Evolutionary conservation across 225 moss, liverwort and hornwort genomes (phyloP), one percentile per base, ranked within the genome.

Genomic region (Pleurozium schreberi): DNA sequence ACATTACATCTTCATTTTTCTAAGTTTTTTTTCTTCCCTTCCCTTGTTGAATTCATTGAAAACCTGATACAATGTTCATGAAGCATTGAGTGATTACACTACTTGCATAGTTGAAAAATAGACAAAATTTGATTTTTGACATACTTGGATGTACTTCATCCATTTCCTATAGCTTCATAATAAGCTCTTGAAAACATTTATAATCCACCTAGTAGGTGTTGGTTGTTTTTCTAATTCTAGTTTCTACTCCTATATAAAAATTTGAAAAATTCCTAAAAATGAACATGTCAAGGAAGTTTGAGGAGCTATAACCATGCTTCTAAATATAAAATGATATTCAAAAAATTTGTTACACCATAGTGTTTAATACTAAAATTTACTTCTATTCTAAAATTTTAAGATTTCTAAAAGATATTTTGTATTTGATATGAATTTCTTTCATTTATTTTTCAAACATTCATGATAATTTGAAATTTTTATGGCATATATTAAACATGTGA

Each of bases 21-120:
- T 6, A 79, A 58, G 17, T 58, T 79, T 58, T 58, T 18, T n/a
- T 26, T 10, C 15, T 16, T 55, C 0, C 1, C 6, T 55, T n/a
- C 1, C 16, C 26, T n/a, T 10, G 2, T 22, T 52, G 9, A 75
- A 12, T 11, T 49, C 12, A 49, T 15, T 7, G 2, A 19, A 8
- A 75, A 22, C 5, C 14, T 50, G 22, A 14, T 0, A 8, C 34
- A 76, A 50, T 34, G 6, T 25, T 25, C 2, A 55, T 38, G 2
- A 77, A 77, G 55, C 17, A n/a, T 0, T 2, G 1, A 27, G 4
- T 40, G 2, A 58, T 58, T 1, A 36, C 11, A 26, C 0, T 57
- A 11, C 4, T 26, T 78, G 55, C 0, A n/a, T 18, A 11, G 10
- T 57, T 77, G 15, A 25, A 55, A 57, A 53, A 38, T 14, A 77